phyloP scores from a whole-genome alignment of 192 early-diverging fungal species.

The Kappamyces sp. region DNA sequence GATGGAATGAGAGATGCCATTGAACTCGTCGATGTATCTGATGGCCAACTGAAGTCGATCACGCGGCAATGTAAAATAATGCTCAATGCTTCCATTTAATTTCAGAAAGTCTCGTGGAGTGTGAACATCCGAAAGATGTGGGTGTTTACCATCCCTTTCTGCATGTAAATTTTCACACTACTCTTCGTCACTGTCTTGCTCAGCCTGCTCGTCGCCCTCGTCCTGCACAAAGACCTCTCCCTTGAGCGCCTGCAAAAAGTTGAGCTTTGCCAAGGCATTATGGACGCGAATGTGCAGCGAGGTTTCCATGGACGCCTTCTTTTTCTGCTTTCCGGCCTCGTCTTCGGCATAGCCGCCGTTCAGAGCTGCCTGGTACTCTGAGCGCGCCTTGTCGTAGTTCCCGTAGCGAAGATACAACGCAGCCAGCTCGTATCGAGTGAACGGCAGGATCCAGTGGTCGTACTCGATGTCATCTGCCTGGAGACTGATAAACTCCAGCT shows the following conservation, averaged over 20 bases:
- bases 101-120: too few relatives aligned
- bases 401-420: conserved; percentile 27
- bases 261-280: conserved; percentile 38
- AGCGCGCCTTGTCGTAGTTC: conserved; percentile 28
- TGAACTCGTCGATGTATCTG: too few relatives aligned
- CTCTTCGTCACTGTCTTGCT: not conserved
- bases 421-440: conserved; percentile 41
- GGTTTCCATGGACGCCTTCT: conserved; percentile 36
- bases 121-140: not conserved
- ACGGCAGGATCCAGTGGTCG: conserved; percentile 49
- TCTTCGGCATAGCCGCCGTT: conserved; percentile 35
- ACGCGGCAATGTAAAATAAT: too few relatives aligned
- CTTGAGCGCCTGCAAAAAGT: conserved; percentile 20
- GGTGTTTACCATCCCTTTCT: not conserved
- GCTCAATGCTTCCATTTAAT: too few relatives aligned
- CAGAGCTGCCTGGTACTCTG: conserved; percentile 39
- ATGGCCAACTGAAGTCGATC: too few relatives aligned
- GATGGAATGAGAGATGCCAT: too few relatives aligned
- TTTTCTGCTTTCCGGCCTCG: conserved; percentile 21
- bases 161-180: not conserved
- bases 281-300: conserved; percentile 36
- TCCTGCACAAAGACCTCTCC: not conserved
- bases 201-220: conserved; percentile 50
- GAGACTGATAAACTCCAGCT: conserved; percentile 25
- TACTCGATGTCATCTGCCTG: conserved; percentile 31